phyloP scores from a whole-genome alignment of 345 rosid species.

The Eucalyptus erythrocorys region DNA sequence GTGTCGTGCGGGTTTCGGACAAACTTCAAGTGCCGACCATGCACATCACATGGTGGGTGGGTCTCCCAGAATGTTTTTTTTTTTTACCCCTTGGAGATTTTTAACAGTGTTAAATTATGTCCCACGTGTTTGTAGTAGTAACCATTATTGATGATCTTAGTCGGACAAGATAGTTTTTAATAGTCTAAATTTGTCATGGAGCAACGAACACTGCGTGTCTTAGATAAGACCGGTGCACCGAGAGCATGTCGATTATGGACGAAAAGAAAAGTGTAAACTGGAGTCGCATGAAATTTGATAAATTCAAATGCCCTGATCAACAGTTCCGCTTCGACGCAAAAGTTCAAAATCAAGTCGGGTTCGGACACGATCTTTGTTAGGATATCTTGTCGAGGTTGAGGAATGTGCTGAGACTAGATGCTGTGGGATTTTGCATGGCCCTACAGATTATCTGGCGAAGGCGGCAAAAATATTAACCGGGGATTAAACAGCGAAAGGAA shows the following conservation, averaged over 20 bases:
- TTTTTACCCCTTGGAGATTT: neutral
- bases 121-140: neutral
- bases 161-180: neutral
- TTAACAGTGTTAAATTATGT: neutral
- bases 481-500: neutral
- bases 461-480: neutral
- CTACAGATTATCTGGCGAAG: neutral
- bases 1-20: neutral
- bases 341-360: neutral
- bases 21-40: neutral
- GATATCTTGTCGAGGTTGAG: neutral
- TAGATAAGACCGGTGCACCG: rapidly evolving
- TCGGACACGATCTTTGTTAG: neutral
- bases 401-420: neutral
- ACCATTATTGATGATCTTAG: neutral
- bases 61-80: neutral
- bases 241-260: neutral
- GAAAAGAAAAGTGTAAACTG: neutral
- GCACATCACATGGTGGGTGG: neutral
- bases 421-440: neutral
- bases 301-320: neutral
- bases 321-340: neutral
- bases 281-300: rapidly evolving
- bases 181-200: neutral
- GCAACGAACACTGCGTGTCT: rapidly evolving